phyloP scores from a whole-genome alignment of 108 stramenopile species.

The Fragilariopsis cylindrus region DNA sequence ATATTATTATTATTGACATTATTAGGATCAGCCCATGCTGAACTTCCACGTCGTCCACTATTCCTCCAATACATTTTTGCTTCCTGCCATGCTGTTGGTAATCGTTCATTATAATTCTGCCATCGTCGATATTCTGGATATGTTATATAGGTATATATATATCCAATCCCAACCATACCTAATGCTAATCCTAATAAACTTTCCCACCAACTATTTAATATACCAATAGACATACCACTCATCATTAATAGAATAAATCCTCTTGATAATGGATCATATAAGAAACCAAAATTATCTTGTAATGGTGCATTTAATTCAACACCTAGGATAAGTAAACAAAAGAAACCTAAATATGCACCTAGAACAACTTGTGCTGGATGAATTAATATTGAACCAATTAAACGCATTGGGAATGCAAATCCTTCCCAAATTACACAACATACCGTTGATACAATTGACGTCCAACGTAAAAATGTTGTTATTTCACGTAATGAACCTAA shows the following conservation, averaged over 20 bases:
- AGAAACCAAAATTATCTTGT: constrained; percentile 45
- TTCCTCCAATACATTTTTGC: not conserved
- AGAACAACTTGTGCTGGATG: constrained; percentile 30
- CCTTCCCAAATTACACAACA: constrained; percentile 37
- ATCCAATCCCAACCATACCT: constrained; percentile 17
- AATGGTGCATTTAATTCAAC: constrained; percentile 38
- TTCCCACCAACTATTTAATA: constrained; percentile 37
- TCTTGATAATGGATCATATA: constrained; percentile 43
- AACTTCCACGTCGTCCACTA: not conserved
- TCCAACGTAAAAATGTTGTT: constrained; percentile 29
- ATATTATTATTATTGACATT: not conserved
- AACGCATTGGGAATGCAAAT: constrained; percentile 39
- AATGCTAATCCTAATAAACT: constrained; percentile 29
- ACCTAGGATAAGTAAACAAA: constrained; percentile 31
- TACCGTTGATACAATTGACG: constrained; percentile 30
- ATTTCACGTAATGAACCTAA: constrained; percentile 37
- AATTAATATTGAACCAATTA: constrained; percentile 7
- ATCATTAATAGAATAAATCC: constrained; percentile 32
- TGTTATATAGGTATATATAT: constrained; percentile 28
- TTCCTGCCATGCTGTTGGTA: constrained; percentile 14
- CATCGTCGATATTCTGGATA: constrained; percentile 45
- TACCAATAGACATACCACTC: constrained; percentile 38
- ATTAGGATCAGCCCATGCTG: constrained; percentile 1
- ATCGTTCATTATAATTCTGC: constrained; percentile 36
- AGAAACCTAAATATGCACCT: constrained; percentile 35